Base-by-base conservation (phyloP, 768 basidiomycete genomes). In the Pisolithus albus region DNA sequence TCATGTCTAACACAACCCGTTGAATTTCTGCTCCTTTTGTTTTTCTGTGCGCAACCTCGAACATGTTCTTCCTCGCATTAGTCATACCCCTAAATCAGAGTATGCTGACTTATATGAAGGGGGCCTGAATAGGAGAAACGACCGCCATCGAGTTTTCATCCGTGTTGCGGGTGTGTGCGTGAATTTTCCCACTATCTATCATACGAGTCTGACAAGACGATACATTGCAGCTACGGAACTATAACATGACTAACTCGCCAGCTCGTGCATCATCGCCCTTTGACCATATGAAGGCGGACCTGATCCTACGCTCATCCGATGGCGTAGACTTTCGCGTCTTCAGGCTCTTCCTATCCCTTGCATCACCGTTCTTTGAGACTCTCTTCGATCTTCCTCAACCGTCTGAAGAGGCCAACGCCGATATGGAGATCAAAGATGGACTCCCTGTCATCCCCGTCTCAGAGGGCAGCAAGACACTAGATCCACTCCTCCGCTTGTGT, bases 321-420 rank as follows among this genome's bases (percentile, higher is more conserved):
- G 54, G 57, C 7, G 46, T 68, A 36, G 60, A 72, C 47, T 59
- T 71, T 44, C 60, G 56, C 9, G 47, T 68, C 11, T 68, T 70
- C 56, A 69, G 58, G 16, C 52, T 60, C 5, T 62, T 72, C 38
- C 66, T 72, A 18, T 59, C 61, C 11, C 59, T 69, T 16, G 59
- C 70, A 0, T 72, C 72, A 10, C 59, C 67, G 0, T 60, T 67
- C 53, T 75, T 71, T 52, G 55, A 62, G 28, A 52, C 57, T 19
- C 60, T 73, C 49, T 67, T 72, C 44, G 37, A 52, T n/a, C 48
- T 67, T 7, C 64, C 66, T 2, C 64, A 71, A 32, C 52, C 65
- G n/a, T 15, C 46, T 13, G 18, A 53, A 41, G 47, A 4, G 7
- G 15, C 11, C 4, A 30, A n/a, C 16, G 43, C 38, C 5, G 52